Conservation (phyloP, 345 rosid genomes). For the Lepidium didymum region DNA sequence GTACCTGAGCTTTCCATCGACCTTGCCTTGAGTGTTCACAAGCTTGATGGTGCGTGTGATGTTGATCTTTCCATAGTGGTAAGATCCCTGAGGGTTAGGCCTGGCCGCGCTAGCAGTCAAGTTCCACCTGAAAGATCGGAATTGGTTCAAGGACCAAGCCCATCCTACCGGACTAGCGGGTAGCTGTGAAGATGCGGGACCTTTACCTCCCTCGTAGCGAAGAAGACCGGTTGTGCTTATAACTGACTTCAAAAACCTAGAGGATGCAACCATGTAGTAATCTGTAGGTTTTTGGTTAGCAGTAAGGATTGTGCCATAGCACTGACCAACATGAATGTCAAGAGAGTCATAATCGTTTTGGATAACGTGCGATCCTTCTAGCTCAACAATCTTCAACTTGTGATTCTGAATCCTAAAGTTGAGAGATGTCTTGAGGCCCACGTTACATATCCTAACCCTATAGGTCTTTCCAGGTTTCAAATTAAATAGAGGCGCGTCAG, state of each 20-base stretch:
- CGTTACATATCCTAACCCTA: slow-evolving; percentile 63
- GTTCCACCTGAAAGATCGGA: slow-evolving; percentile 73
- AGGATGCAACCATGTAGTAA: slow-evolving; percentile 59
- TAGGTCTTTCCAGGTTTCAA: slow-evolving; percentile 55
- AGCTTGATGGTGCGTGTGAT: slow-evolving; percentile 62
- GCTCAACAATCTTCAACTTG: slow-evolving; percentile 55
- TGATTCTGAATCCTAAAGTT: slow-evolving; percentile 66
- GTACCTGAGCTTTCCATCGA: slow-evolving; percentile 47
- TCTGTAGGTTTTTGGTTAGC: slow-evolving; percentile 49
- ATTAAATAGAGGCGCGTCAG: slow-evolving; percentile 42
- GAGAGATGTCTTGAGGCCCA: slow-evolving; percentile 48
- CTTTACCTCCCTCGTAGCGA: slow-evolving; percentile 40
- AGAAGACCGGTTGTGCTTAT: slow-evolving; percentile 36
- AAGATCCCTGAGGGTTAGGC: slow-evolving; percentile 87
- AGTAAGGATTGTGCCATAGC: slow-evolving; percentile 44
- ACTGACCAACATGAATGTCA: slow-evolving; percentile 64
- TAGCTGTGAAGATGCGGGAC: slow-evolving; percentile 36
- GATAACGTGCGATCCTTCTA: slow-evolving; percentile 64
- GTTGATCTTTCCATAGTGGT: slow-evolving; percentile 62
- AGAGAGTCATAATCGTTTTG: slow-evolving; percentile 60
- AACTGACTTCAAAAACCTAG: slow-evolving; percentile 43
- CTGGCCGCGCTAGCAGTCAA: slow-evolving; percentile 72
- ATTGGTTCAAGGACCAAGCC: slow-evolving; percentile 75
- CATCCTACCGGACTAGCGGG: slow-evolving; percentile 55
- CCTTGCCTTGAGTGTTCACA: slow-evolving; percentile 38